These are phyloP conservation scores for Arabidopsis lyrata DNA, from an alignment of 441 rosid species.

Conservation along the genomic window DNA sequence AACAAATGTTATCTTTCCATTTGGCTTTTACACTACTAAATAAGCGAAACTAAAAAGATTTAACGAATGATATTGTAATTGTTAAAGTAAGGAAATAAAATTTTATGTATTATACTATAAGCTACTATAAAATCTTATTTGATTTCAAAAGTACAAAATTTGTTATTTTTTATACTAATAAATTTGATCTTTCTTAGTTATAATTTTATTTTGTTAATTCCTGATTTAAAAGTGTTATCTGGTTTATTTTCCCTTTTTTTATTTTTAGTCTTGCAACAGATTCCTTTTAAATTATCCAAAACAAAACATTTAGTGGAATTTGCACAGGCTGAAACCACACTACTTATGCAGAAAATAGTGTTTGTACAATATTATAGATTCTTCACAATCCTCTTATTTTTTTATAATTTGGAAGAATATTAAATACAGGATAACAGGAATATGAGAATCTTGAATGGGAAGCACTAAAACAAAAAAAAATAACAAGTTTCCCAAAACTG, in stretches of 20 bases:
- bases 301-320: neutral
- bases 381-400: neutral
- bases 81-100: neutral
- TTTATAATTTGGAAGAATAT: neutral
- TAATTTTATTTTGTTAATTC: neutral
- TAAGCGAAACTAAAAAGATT: too few relatives aligned
- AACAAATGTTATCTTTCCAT: too few relatives aligned
- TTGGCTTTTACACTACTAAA: too few relatives aligned
- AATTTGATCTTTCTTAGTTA: neutral
- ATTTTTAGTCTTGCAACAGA: neutral
- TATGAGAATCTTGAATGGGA: constrained; percentile 34
- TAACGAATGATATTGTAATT: too few relatives aligned
- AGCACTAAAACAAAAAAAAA: constrained; percentile 5
- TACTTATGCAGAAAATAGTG: constrained; percentile 25
- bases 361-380: neutral
- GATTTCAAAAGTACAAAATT: too few relatives aligned
- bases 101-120: neutral
- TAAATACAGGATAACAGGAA: constrained; percentile 19
- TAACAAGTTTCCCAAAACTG: constrained; percentile 33
- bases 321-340: constrained; percentile 16
- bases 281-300: neutral
- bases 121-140: neutral
- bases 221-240: neutral
- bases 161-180: too few relatives aligned
- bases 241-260: too few relatives aligned